Evolutionary conservation across 2,329 filamentous ascomycete species (phyloP).

Genomic region (Sarocladium kiliense): DNA sequence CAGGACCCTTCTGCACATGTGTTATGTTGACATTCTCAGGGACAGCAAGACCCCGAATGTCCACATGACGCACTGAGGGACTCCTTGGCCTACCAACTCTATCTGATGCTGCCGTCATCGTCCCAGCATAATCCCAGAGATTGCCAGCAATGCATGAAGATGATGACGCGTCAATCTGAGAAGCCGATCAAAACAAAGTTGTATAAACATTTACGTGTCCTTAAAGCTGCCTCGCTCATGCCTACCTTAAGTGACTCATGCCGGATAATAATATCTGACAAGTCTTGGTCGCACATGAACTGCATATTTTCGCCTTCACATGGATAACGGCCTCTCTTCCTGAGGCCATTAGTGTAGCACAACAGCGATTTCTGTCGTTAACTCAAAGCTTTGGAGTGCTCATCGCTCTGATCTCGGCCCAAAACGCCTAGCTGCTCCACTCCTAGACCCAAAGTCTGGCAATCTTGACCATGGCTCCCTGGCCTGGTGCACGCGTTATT

Average conservation of each 20-base stretch:
- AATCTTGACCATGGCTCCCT: not conserved
- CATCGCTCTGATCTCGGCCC: no score
- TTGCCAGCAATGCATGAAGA: not conserved
- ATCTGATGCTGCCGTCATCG: not conserved
- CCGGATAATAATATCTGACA: no score
- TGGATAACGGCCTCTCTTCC: no score
- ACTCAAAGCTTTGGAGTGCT: no score
- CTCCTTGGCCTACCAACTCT: not conserved
- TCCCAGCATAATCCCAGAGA: constrained; percentile 6
- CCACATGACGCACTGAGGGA: not conserved
- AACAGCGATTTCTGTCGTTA: no score
- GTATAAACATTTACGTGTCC: no score
- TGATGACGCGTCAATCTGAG: constrained; percentile 7
- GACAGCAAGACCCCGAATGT: not conserved
- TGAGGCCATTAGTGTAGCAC: no score
- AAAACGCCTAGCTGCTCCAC: not conserved
- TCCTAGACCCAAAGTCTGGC: not conserved
- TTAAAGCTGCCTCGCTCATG: no score
- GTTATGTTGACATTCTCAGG: not conserved
- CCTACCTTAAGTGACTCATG: no score
- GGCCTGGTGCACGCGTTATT: no score
- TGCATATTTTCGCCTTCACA: no score
- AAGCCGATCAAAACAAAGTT: constrained; percentile 3
- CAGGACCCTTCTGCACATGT: constrained; percentile 1
- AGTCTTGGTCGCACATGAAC: no score